phyloP scores from a whole-genome alignment of 2,329 filamentous ascomycete species.

The Phyllosticta ampelicida region DNA sequence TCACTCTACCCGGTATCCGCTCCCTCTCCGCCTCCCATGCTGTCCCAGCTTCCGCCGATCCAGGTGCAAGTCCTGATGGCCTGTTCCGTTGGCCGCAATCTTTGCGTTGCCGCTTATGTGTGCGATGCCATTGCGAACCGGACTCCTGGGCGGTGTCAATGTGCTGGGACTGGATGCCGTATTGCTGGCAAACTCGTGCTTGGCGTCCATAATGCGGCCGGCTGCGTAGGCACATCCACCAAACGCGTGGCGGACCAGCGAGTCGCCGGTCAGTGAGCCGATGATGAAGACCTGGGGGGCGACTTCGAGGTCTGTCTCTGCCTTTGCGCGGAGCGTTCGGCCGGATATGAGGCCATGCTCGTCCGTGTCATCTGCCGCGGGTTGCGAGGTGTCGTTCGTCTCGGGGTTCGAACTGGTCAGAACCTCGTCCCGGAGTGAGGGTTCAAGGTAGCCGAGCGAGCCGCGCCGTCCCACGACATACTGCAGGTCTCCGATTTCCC shows the following conservation, averaged over 20 bases:
- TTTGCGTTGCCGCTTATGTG: constrained; percentile 8
- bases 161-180: constrained; percentile 12
- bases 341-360: constrained; percentile 35
- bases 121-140: neutral
- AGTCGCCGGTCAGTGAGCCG: constrained; percentile 50
- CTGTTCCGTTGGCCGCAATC: constrained; percentile 21
- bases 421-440: constrained; percentile 38
- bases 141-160: constrained; percentile 8
- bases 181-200: constrained; percentile 16
- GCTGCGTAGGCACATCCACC: constrained; percentile 49
- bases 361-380: constrained; percentile 1
- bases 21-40: constrained; percentile 14
- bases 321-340: constrained; percentile 43
- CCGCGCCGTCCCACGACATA: constrained; percentile 49
- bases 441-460: constrained; percentile 41
- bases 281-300: constrained; percentile 44
- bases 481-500: constrained; percentile 38
- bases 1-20: neutral
- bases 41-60: constrained; percentile 24
- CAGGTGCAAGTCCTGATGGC: constrained; percentile 28
- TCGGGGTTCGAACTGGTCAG: constrained; percentile 18
- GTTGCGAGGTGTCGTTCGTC: neutral
- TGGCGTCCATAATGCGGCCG: constrained; percentile 35
- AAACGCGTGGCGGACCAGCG: constrained; percentile 48
- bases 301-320: constrained; percentile 42